A percentile compares a stretch with the other conserved stretches of the same genome.
Conservation (phyloP, 306 rosid species). For the Castanea mollissima region DNA sequence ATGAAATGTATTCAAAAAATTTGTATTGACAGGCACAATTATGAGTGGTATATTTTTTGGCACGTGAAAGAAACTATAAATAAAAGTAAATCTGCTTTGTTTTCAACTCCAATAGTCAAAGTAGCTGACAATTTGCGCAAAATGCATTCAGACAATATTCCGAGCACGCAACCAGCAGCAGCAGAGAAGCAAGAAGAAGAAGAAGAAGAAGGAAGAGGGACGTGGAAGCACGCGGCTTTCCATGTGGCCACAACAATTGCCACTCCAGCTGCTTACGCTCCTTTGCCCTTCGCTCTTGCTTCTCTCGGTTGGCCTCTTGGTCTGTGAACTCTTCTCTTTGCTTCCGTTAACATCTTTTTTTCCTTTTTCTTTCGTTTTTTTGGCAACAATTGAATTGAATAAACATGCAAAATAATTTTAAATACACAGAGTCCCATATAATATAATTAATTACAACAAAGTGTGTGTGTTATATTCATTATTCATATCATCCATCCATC, state of each 20-base stretch:
- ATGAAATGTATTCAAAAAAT: too few relatives aligned
- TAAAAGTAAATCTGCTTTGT: not conserved
- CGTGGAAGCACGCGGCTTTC: slow-evolving; percentile 78
- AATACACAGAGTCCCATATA: too few relatives aligned
- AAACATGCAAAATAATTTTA: too few relatives aligned
- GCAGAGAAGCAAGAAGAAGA: slow-evolving; percentile 4
- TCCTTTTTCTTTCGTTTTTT: not conserved
- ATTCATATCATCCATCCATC: too few relatives aligned
- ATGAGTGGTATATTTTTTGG: too few relatives aligned
- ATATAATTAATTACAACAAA: too few relatives aligned
- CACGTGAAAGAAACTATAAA: too few relatives aligned
- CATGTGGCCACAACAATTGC: slow-evolving; percentile 81
- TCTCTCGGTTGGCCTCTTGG: slow-evolving; percentile 82
- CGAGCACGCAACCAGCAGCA: not conserved
- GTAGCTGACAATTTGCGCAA: not conserved
- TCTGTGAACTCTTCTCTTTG: slow-evolving; percentile 7
- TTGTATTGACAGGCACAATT: too few relatives aligned
- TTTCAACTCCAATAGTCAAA: not conserved
- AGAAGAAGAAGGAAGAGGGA: slow-evolving; percentile 35
- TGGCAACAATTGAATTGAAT: too few relatives aligned
- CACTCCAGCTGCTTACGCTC: slow-evolving; percentile 80
- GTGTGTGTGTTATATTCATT: too few relatives aligned
- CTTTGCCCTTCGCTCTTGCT: slow-evolving; percentile 77
- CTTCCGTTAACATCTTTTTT: not conserved
- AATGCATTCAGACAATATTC: not conserved